Evolutionary conservation across 1,284 basidiomycete genomes (phyloP), one percentile per base, ranked within the genome.

Genomic region (Fistulina hepatica): DNA sequence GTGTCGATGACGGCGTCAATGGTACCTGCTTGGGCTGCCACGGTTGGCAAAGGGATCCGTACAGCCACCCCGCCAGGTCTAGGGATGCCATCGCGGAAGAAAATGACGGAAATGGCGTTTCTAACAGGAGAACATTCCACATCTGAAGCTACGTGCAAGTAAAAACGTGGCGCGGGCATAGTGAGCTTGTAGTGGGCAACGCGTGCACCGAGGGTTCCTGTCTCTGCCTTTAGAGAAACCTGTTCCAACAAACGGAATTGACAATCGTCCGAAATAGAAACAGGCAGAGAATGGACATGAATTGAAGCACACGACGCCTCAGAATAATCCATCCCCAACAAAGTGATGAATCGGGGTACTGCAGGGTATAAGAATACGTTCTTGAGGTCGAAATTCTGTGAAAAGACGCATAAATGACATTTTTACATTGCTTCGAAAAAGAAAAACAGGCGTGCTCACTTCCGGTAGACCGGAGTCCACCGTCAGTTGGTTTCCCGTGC

Each of bases 381-480:
- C 11, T 51, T 26, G 25, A 48, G 46, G 24, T 45, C 37, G 3
- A 51, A 39, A 32, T 38, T 33, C 52, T 54, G 37, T 17, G 11
- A 21, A 36, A 19, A 19, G 13, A 22, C 33, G n/a, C n/a, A n/a
- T 28, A 10, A 23, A 21, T 33, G 41, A 9, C 41, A 34, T 13
- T 23, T n/a, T 3, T 17, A 21, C n/a, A 10, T 20, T 21, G 9
- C 27, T 26, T 21, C 24, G 17, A 24, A 15, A 21, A 34, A 15
- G 16, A 11, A 45, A 16, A 15, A 19, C n/a, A 35, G 13, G 21
- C 13, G 26, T 20, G 42, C 58, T 42, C 36, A 62, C 62, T 48
- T 57, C 47, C 11, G 54, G 49, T 23, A 56, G 49, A 5, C 44
- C 20, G 2, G 61, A 55, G 37, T 60, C 48, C 8, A 62, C 45